A percentile compares a stretch with the other conserved stretches of the same genome.
phyloP scores from a whole-genome alignment of 75 land plant genomes.

The Selaginella tamariscina region DNA sequence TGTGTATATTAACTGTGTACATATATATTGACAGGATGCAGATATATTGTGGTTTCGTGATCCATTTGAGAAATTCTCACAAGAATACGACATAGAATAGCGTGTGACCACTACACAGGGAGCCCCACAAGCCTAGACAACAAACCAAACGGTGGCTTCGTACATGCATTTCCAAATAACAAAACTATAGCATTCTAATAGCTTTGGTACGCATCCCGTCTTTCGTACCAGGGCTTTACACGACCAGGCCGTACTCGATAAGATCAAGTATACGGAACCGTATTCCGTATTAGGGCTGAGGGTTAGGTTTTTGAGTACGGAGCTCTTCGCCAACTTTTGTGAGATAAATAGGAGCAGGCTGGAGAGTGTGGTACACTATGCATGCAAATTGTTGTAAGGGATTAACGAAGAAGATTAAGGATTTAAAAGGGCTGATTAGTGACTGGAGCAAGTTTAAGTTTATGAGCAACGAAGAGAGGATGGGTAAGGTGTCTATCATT shows the following conservation, averaged over 20 bases:
- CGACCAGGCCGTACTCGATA: not conserved
- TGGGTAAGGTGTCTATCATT: too few species aligned
- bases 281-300: not conserved
- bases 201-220: not conserved
- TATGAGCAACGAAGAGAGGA: not conserved
- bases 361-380: not conserved
- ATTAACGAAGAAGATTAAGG: not conserved
- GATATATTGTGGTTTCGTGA: constrained; percentile 12
- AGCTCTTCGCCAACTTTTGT: not conserved
- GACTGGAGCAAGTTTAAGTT: not conserved
- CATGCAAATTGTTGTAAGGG: constrained; percentile 9
- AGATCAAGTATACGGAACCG: not conserved
- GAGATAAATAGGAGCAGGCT: not conserved
- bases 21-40: too few species aligned
- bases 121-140: not conserved
- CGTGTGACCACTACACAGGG: constrained; percentile 9
- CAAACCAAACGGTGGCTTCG: constrained; percentile 1
- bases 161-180: not conserved
- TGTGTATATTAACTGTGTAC: too few species aligned
- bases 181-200: not conserved
- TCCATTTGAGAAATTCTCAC: not conserved
- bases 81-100: not conserved
- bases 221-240: not conserved
- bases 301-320: not conserved
- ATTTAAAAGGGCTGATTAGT: not conserved